A percentile compares a stretch with the other conserved stretches of the same genome.
These are phyloP conservation scores for Eucalyptus tenuipes DNA, from an alignment of 345 rosid species.

Conservation along the genomic window DNA sequence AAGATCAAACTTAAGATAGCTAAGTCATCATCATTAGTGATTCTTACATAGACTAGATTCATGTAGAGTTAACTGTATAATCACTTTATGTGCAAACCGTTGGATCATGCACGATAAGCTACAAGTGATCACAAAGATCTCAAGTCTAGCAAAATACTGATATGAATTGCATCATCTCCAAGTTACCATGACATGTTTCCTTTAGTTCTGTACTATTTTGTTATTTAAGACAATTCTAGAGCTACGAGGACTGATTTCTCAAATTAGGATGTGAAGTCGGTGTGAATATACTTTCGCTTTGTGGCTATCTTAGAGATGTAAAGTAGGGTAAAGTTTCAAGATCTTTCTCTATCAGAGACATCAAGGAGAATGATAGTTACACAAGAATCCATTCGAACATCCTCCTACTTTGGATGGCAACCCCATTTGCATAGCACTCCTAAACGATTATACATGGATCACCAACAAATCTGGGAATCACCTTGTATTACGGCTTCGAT, in stretches of 20 bases:
- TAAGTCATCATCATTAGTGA: not conserved
- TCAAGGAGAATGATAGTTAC: not conserved
- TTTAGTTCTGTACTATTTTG: not conserved
- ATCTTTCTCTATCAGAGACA: not conserved
- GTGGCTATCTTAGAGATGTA: not conserved
- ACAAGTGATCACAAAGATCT: not conserved
- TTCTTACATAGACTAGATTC: not conserved
- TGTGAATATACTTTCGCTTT: not conserved
- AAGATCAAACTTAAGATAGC: not conserved
- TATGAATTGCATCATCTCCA: not conserved
- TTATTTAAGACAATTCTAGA: not conserved
- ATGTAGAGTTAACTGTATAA: not conserved
- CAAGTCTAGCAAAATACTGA: not conserved
- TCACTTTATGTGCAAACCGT: not conserved
- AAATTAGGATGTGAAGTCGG: not conserved
- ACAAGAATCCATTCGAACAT: not conserved
- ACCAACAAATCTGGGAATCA: not conserved
- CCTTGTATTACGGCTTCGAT: not conserved
- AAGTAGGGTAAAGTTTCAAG: not conserved
- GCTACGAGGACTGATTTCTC: not conserved
- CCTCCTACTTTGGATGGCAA: not conserved
- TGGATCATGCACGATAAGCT: not conserved
- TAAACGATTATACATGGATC: not conserved
- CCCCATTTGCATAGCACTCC: not conserved
- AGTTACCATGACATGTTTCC: not conserved